These are phyloP conservation scores for Calocybe gambosa DNA, from an alignment of 1,284 basidiomycete genomes.

Conservation along the genomic window DNA sequence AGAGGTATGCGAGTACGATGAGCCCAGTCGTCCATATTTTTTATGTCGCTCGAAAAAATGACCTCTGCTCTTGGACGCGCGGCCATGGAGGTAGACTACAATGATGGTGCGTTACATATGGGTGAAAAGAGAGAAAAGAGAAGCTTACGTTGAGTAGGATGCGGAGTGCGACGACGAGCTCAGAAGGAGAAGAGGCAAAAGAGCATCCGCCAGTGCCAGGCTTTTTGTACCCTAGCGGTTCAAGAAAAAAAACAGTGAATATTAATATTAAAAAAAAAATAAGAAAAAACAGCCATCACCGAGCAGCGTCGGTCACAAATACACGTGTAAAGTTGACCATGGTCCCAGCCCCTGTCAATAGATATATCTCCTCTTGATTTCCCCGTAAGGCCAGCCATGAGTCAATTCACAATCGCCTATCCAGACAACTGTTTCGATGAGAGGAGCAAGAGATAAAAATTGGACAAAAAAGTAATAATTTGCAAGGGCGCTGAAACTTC, in stretches of 20 bases:
- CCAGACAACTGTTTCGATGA: neutral
- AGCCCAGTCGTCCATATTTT: conserved; percentile 77
- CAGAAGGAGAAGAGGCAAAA: conserved; percentile 10
- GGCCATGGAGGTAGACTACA: conserved; percentile 29
- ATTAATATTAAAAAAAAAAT: conserved; percentile 18
- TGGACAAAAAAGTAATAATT: neutral
- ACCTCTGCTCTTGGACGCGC: conserved; percentile 44
- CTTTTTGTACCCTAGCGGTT: conserved; percentile 27
- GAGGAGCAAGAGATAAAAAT: neutral
- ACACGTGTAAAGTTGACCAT: conserved; percentile 40
- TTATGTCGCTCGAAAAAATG: conserved; percentile 70
- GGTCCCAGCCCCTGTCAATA: conserved; percentile 15
- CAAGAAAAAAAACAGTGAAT: conserved; percentile 22
- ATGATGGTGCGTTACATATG: neutral
- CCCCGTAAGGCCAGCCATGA: neutral
- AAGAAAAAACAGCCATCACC: conserved; percentile 19
- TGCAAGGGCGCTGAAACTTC: conserved; percentile 1
- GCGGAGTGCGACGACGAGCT: conserved; percentile 11
- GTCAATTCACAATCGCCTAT: neutral
- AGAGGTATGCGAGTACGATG: conserved; percentile 68
- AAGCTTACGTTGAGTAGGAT: conserved; percentile 10
- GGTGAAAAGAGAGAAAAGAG: conserved; percentile 8
- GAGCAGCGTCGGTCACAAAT: conserved; percentile 35
- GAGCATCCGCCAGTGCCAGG: conserved; percentile 22
- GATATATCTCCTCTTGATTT: neutral